These are phyloP conservation scores for Diospyros lotus DNA, from an alignment of 148 eudicot species.

Conservation along the genomic window DNA sequence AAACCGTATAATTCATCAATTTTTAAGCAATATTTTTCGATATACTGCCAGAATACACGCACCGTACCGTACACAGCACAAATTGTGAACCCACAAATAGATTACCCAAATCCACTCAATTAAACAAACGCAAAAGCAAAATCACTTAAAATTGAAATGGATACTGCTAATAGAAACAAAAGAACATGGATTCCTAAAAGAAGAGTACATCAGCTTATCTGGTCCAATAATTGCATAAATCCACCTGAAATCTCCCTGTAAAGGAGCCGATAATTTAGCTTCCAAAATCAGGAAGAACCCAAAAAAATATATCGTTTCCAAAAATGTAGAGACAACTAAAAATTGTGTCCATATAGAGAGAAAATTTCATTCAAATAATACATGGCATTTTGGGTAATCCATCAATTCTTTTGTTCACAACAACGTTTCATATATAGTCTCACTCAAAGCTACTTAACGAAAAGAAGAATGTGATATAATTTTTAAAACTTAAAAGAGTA, in stretches of 20 bases:
- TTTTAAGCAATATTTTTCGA: background rate
- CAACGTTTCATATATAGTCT: too few relatives aligned
- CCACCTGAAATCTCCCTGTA: background rate
- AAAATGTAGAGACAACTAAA: too few relatives aligned
- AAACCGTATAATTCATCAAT: background rate
- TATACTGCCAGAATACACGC: conserved; percentile 9
- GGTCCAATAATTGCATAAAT: conserved; percentile 2
- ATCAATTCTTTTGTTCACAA: too few relatives aligned
- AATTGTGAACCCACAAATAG: background rate
- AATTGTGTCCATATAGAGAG: too few relatives aligned
- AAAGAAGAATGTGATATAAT: background rate
- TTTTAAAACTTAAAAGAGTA: too few relatives aligned
- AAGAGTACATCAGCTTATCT: conserved; percentile 10
- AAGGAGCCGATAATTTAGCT: conserved; percentile 2
- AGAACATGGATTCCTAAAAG: background rate
- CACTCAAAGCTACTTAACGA: too few relatives aligned
- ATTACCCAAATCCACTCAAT: conserved; percentile 5
- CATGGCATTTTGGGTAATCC: too few relatives aligned
- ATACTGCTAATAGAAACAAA: background rate
- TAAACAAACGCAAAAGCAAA: conserved; percentile 2
- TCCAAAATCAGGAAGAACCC: background rate
- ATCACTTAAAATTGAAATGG: background rate
- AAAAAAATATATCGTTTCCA: too few relatives aligned
- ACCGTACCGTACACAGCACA: background rate
- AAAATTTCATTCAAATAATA: background rate